phyloP scores from a whole-genome alignment of 345 rosid genomes.

The Hibiscus mutabilis region DNA sequence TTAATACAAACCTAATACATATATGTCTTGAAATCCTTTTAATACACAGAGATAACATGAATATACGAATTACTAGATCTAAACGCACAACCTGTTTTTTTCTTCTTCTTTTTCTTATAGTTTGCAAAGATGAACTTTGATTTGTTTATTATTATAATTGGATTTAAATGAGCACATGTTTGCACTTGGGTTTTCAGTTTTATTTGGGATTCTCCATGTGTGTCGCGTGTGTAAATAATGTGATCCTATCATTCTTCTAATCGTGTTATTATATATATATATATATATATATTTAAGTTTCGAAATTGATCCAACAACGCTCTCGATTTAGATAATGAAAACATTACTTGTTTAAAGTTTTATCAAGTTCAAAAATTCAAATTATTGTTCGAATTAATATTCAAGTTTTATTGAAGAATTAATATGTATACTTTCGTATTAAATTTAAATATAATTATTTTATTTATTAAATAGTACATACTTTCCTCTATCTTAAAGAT shows the following conservation, averaged over 20 bases:
- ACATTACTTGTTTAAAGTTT: background rate
- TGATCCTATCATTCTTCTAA: background rate
- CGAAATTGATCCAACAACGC: no score
- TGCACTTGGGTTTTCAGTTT: background rate
- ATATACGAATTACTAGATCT: no score
- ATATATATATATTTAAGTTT: no score
- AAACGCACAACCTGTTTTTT: background rate
- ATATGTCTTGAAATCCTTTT: no score
- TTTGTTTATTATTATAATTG: background rate
- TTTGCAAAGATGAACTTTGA: background rate
- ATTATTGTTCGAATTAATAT: background rate
- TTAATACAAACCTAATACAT: no score
- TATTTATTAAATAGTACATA: background rate
- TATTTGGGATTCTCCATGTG: constrained; percentile 1
- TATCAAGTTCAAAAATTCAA: background rate
- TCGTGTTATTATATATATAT: background rate
- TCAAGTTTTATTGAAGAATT: background rate
- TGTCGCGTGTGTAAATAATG: background rate
- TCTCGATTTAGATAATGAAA: background rate
- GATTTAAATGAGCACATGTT: background rate
- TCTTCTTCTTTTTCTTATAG: background rate
- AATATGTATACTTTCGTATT: background rate
- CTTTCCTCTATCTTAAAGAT: background rate
- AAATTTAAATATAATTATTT: background rate
- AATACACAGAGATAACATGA: no score